phyloP scores from a whole-genome alignment of 805 yeast genomes.

The Hermanozyma aechmeae region DNA sequence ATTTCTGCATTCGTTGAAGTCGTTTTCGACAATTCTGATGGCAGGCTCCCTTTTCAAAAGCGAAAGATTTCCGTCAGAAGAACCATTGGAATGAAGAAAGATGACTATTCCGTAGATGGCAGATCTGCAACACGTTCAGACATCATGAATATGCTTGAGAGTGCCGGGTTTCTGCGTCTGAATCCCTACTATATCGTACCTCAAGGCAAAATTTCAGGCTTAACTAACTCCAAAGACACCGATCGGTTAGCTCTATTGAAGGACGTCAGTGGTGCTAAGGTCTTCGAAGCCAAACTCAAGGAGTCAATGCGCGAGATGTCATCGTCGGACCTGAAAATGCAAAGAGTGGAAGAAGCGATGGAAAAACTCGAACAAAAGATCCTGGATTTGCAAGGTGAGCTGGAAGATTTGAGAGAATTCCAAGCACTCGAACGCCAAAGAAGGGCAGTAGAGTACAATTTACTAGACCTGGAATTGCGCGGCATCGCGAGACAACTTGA shows the following conservation, averaged over 20 bases:
- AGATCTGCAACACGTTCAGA: constrained; percentile 74
- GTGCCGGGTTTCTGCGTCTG: constrained; percentile 84
- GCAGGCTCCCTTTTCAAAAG: constrained; percentile 61
- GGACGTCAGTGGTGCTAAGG: constrained; percentile 91
- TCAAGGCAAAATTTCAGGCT: constrained; percentile 82
- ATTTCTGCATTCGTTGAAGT: constrained; percentile 92
- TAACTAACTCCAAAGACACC: constrained; percentile 81
- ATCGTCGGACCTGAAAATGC: constrained; percentile 58
- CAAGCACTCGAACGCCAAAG: constrained; percentile 60
- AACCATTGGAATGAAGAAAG: constrained; percentile 88
- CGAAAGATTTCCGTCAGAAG: constrained; percentile 70
- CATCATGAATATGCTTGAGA: constrained; percentile 71
- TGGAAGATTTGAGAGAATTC: constrained; percentile 60
- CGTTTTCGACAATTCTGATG: constrained; percentile 70
- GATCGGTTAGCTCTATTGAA: constrained; percentile 74
- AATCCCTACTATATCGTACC: constrained; percentile 96
- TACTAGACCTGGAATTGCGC: constrained; percentile 68
- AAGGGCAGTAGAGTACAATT: constrained; percentile 63
- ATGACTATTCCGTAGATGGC: constrained; percentile 80
- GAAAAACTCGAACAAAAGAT: constrained; percentile 61
- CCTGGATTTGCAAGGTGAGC: constrained; percentile 72
- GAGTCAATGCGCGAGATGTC: constrained; percentile 77
- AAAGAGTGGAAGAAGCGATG: constrained; percentile 67
- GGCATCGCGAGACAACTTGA: constrained; percentile 55
- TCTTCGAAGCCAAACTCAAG: constrained; percentile 71